A percentile compares a stretch with the other conserved stretches of the same genome.
Conservation (phyloP, 495 filamentous ascomycete genomes). For the Hypoxylon lienhwacheense region DNA sequence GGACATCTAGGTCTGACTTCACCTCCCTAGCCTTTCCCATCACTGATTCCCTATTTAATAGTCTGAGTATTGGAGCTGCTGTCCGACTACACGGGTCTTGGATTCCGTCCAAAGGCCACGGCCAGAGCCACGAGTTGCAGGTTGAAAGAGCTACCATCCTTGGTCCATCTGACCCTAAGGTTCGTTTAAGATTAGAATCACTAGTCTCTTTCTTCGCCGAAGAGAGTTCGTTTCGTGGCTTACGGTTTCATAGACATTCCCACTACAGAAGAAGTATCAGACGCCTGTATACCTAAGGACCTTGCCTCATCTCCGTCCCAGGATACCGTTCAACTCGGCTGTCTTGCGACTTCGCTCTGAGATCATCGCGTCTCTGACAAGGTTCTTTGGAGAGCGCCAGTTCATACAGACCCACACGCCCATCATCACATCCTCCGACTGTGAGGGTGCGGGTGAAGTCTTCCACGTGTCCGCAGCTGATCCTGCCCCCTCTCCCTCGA, state of each 20-base stretch:
- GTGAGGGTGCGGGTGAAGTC: slow-evolving; percentile 96
- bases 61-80: slow-evolving; percentile 76
- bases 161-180: slow-evolving; percentile 76
- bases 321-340: slow-evolving; percentile 77
- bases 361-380: slow-evolving; percentile 67
- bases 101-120: slow-evolving; percentile 69
- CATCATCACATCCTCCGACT: slow-evolving; percentile 94
- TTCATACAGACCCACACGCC: slow-evolving; percentile 92
- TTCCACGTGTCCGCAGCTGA: slow-evolving; percentile 65
- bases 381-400: slow-evolving; percentile 66
- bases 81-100: slow-evolving; percentile 79
- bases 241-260: slow-evolving; percentile 65
- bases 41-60: slow-evolving; percentile 44
- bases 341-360: slow-evolving; percentile 85
- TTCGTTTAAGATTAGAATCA: slow-evolving; percentile 46
- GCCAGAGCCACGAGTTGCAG: slow-evolving; percentile 80
- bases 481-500: slow-evolving; percentile 24
- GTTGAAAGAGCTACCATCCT: slow-evolving; percentile 67
- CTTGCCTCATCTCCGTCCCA: slow-evolving; percentile 84
- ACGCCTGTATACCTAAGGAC: slow-evolving; percentile 85
- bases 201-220: slow-evolving; percentile 11
- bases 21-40: slow-evolving; percentile 18
- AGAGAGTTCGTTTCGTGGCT: slow-evolving; percentile 28
- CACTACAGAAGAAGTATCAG: slow-evolving; percentile 93
- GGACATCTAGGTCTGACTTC: slow-evolving; percentile 42